Conservation (phyloP, 73 alveolate species). For the Tetrahymena elliotti region DNA sequence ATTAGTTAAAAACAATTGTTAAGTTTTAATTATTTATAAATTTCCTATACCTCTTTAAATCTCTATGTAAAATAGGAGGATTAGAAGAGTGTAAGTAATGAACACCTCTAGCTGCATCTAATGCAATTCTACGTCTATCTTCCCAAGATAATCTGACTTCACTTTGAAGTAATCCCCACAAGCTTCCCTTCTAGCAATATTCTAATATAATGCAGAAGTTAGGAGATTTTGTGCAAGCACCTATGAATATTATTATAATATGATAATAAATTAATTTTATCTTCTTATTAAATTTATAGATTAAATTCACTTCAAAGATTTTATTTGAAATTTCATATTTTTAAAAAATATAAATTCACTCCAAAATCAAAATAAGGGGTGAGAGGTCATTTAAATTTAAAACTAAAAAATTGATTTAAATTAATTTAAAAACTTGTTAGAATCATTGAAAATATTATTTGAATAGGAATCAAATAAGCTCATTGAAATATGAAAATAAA, state of each 20-base stretch:
- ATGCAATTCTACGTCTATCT: conserved; percentile 86
- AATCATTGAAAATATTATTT: too few species aligned
- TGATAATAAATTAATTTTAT: too few species aligned
- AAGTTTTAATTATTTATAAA: neutral
- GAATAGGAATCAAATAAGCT: too few species aligned
- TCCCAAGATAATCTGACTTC: conserved; percentile 76
- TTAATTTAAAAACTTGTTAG: too few species aligned
- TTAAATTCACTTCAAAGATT: too few species aligned
- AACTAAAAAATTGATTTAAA: too few species aligned
- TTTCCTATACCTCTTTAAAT: conserved; percentile 56
- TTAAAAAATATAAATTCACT: too few species aligned
- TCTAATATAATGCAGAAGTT: conserved; percentile 87
- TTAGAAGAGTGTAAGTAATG: conserved; percentile 89
- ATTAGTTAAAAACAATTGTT: neutral
- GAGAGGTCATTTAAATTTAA: too few species aligned
- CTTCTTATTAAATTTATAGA: too few species aligned
- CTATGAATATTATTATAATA: neutral
- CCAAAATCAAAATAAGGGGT: too few species aligned
- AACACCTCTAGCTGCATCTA: conserved; percentile 96
- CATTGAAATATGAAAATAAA: too few species aligned
- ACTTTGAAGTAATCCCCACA: conserved; percentile 89
- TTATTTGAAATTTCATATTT: too few species aligned
- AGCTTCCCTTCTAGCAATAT: conserved; percentile 91
- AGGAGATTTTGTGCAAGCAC: conserved; percentile 94
- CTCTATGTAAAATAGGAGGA: conserved; percentile 96